These are phyloP conservation scores for Pyrenophora graminea DNA, from an alignment of 2,329 filamentous ascomycete genomes.

Conservation along the genomic window DNA sequence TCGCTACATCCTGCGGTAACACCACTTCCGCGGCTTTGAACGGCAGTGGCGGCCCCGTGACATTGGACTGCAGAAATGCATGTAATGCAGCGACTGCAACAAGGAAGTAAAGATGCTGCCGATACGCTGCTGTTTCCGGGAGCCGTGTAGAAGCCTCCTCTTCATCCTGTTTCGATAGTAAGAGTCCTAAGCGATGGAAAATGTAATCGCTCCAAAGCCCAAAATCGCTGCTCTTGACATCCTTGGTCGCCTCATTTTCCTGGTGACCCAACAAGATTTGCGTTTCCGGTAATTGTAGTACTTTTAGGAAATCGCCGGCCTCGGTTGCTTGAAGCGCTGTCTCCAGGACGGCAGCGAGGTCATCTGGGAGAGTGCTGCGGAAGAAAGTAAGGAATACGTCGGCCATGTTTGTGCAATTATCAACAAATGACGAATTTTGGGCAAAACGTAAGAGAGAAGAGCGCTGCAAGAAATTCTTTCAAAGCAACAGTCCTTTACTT, in stretches of 20 bases:
- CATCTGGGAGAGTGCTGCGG: constrained; percentile 48
- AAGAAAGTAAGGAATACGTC: constrained; percentile 51
- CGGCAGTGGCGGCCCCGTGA: constrained; percentile 80
- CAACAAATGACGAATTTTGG: not conserved
- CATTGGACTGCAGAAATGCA: constrained; percentile 82
- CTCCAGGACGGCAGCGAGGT: constrained; percentile 46
- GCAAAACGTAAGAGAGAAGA: not conserved
- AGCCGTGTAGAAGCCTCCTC: constrained; percentile 23
- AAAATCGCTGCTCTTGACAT: constrained; percentile 40
- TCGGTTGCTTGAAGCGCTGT: constrained; percentile 47
- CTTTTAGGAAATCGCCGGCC: constrained; percentile 48
- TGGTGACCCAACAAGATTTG: constrained; percentile 49
- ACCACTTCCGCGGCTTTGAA: constrained; percentile 58
- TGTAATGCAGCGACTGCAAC: constrained; percentile 72
- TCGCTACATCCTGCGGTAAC: constrained; percentile 54
- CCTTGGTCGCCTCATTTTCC: constrained; percentile 38
- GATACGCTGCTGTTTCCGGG: constrained; percentile 44
- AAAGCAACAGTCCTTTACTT: not conserved
- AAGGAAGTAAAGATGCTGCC: constrained; percentile 53
- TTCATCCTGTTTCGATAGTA: constrained; percentile 42
- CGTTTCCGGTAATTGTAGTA: constrained; percentile 48
- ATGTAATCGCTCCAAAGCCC: constrained; percentile 52
- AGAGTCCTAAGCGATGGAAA: constrained; percentile 48
- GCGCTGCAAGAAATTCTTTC: not conserved
- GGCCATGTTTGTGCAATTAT: constrained; percentile 39